Percentiles rank a stretch among this genome's conserved stretches.
phyloP scores from a whole-genome alignment of 1,284 basidiomycete genomes.

The Leccinum subspadiceum region DNA sequence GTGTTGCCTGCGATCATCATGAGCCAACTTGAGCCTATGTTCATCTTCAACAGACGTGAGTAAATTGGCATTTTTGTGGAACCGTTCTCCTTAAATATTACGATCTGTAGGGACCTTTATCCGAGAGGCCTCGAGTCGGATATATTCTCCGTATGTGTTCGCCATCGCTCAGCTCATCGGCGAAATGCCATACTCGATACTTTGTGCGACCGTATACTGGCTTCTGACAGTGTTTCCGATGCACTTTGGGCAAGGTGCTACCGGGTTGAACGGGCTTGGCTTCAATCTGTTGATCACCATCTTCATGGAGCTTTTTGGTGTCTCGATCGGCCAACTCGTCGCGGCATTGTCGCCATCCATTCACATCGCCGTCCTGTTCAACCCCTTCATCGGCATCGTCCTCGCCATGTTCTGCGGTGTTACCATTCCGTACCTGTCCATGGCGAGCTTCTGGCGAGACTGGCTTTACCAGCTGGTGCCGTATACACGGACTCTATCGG shows the following conservation, averaged over 20 bases:
- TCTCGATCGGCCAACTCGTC: conserved; percentile 73
- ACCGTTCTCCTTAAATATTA: background rate
- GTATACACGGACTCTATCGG: conserved; percentile 71
- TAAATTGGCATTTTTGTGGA: conserved; percentile 4
- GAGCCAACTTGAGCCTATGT: conserved; percentile 82
- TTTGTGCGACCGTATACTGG: conserved; percentile 79
- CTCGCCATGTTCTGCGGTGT: conserved; percentile 80
- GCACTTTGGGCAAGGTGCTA: conserved; percentile 65
- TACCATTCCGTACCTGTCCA: conserved; percentile 68
- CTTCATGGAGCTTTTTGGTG: conserved; percentile 75
- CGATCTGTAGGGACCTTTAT: conserved; percentile 50
- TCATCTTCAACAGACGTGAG: conserved; percentile 75
- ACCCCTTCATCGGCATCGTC: conserved; percentile 72
- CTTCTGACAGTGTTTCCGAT: conserved; percentile 74
- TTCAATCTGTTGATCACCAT: conserved; percentile 74
- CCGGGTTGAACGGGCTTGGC: conserved; percentile 64
- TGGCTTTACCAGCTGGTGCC: conserved; percentile 75
- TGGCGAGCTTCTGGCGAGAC: conserved; percentile 70
- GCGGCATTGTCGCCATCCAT: conserved; percentile 76
- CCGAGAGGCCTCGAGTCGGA: conserved; percentile 72
- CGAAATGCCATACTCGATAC: conserved; percentile 77
- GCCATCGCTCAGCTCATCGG: conserved; percentile 80
- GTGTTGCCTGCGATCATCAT: conserved; percentile 78
- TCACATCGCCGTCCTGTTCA: conserved; percentile 78
- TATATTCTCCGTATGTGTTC: conserved; percentile 81